Percentiles rank a stretch among this genome's conserved stretches.
Evolutionary conservation across 2,329 filamentous ascomycete genomes (phyloP).

Genomic region (Aspergillus sp.): DNA sequence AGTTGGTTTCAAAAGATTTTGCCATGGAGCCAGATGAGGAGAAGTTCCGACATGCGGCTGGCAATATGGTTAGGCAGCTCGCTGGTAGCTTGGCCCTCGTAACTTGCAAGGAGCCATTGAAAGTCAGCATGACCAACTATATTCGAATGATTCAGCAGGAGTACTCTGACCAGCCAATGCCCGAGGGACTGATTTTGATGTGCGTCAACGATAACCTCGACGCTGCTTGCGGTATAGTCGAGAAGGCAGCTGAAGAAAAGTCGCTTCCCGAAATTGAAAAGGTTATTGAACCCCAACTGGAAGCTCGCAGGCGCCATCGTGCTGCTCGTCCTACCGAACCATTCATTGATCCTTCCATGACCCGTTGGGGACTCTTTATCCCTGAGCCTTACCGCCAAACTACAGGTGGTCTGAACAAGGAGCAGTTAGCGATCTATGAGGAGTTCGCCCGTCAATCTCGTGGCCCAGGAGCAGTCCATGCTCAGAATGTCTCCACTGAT

Average conservation of each 20-base stretch:
- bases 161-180: constrained; percentile 68
- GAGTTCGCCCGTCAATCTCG: constrained; percentile 89
- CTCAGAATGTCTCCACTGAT: constrained; percentile 58
- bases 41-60: constrained; percentile 78
- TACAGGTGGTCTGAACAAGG: constrained; percentile 77
- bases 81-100: constrained; percentile 92
- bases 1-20: constrained; percentile 96
- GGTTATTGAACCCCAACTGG: constrained; percentile 78
- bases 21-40: constrained; percentile 88
- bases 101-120: constrained; percentile 95
- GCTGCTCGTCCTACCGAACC: constrained; percentile 75
- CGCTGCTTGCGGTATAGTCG: constrained; percentile 86
- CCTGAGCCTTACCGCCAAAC: constrained; percentile 89
- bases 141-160: constrained; percentile 78
- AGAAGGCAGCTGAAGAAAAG: constrained; percentile 91
- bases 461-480: constrained; percentile 54
- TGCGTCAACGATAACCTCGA: constrained; percentile 98
- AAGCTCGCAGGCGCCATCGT: constrained; percentile 73
- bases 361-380: constrained; percentile 89
- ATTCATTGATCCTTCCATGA: constrained; percentile 79
- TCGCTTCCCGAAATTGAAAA: constrained; percentile 94
- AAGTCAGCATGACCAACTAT: constrained; percentile 97
- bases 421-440: constrained; percentile 95
- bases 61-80: constrained; percentile 92
- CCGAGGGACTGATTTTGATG: constrained; percentile 95